phyloP scores from a whole-genome alignment of 768 basidiomycete genomes.

The Phallus indusiatus region DNA sequence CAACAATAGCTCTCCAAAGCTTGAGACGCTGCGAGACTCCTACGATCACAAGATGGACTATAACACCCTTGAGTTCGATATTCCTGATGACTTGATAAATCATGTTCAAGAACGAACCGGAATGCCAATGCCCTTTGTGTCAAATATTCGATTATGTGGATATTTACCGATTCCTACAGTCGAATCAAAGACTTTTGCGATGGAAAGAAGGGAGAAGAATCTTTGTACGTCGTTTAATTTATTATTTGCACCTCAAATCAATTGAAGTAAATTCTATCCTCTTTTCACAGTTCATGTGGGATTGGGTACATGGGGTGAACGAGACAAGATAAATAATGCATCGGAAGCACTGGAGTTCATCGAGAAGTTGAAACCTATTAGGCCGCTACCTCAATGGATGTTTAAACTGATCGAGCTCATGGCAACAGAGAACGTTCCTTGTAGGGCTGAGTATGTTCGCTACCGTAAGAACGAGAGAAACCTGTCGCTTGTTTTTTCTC shows the following conservation, averaged over 20 bases:
- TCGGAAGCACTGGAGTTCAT: constrained; percentile 7
- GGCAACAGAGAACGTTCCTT: constrained; percentile 1
- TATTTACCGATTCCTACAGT: constrained; percentile 3
- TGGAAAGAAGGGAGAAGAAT: constrained; percentile 8
- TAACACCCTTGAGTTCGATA: constrained; percentile 9
- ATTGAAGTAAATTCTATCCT: background rate
- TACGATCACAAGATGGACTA: constrained; percentile 18
- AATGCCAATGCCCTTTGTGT: constrained; percentile 6
- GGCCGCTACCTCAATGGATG: constrained; percentile 11
- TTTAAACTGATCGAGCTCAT: constrained; percentile 11
- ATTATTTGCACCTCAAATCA: background rate
- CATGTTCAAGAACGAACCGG: constrained; percentile 2
- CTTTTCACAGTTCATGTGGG: constrained; percentile 6
- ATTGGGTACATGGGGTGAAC: constrained; percentile 12
- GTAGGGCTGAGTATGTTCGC: background rate
- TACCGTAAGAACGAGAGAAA: constrained; percentile 3
- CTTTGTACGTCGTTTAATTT: background rate
- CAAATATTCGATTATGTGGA: constrained; percentile 4
- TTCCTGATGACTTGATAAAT: constrained; percentile 6
- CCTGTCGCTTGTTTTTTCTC: background rate
- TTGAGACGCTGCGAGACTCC: constrained; percentile 4
- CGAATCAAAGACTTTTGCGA: constrained; percentile 5
- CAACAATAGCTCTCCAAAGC: background rate
- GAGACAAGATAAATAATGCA: background rate
- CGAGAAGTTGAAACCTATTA: background rate